A percentile compares a stretch with the other conserved stretches of the same genome.
phyloP scores from a whole-genome alignment of 2,329 filamentous ascomycete genomes.

The Teratosphaeriaceae sp. region DNA sequence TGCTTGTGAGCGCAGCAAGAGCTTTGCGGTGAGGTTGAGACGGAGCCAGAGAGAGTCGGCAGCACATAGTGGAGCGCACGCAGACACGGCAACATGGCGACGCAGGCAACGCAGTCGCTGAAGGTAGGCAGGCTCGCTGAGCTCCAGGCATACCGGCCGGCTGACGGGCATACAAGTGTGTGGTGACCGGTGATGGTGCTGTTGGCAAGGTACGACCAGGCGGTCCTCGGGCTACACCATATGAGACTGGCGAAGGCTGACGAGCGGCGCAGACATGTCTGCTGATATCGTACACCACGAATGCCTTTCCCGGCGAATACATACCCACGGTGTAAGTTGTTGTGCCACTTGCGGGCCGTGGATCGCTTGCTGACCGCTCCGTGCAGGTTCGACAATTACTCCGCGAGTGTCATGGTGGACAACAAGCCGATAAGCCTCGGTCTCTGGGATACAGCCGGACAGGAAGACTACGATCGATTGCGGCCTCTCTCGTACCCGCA shows the following conservation, averaged over 20 bases:
- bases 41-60: neutral
- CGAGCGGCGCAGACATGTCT: constrained; percentile 72
- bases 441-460: constrained; percentile 96
- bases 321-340: constrained; percentile 84
- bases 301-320: constrained; percentile 99
- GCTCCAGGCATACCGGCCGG: neutral
- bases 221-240: neutral
- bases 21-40: neutral
- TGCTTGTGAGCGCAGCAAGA: neutral
- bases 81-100: constrained; percentile 52
- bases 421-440: constrained; percentile 95
- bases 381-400: constrained; percentile 93
- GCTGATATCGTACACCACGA: constrained; percentile 98
- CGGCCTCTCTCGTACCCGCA: constrained; percentile 95
- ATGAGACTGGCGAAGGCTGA: neutral
- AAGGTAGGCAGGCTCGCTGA: constrained; percentile 56
- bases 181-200: constrained; percentile 98
- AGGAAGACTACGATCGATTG: constrained; percentile 96
- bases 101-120: constrained; percentile 79
- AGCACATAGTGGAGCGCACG: too few relatives aligned
- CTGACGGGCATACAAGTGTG: constrained; percentile 49
- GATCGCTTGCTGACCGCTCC: constrained; percentile 15
- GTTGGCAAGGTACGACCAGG: constrained; percentile 76
- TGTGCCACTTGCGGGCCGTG: neutral
- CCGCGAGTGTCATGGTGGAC: constrained; percentile 97